Evolutionary conservation across 2,329 filamentous ascomycete genomes (phyloP), one percentile per base, ranked within the genome.

Genomic region (Cordyceps javanica): DNA sequence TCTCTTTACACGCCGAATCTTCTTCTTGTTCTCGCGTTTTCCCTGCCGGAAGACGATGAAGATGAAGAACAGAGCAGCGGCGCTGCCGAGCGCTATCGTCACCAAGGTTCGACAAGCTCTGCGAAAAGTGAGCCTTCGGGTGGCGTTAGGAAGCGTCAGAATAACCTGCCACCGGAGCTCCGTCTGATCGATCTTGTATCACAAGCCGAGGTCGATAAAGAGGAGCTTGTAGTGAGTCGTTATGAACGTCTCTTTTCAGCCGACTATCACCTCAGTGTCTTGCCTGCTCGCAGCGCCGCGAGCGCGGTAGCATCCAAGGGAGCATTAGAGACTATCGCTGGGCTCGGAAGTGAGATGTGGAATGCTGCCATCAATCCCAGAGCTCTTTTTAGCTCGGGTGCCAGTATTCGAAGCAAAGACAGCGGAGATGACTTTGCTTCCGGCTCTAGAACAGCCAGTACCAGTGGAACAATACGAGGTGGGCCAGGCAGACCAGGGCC

Each of bases 1-100:
- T 95, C 93, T 63, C 81, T 99, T 73, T 97, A 97, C 85, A 96
- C 91, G 69, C 90, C 91, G 69, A 94, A 85, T 69, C 80, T 96
- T 64, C 81, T 99, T 72, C 83, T 96, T 66, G 88, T 97, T 67
- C 87, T 99, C 75, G 92, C 92, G 68, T 97, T 95, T 74, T 86
- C 91, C 67, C 87, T 87, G 60, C 83, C 87, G n/a, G 82, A 86
- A 14, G 81, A 86, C 10, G 73, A 80, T 2, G 69, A 72, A 4
- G 70, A 73, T 1, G 70, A 74, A 2, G 59, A 48, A 21, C 34
- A 49, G 30, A n/a, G 26, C 23, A 36, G 57, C 62, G 38, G 70
- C 72, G 32, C 73, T 70, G 13, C 77, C 77, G 62, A 76, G 21
- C 36, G 73, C 57, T 66, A 74, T 13, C 71, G 72, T 10, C 46